Evolutionary conservation across 768 basidiomycete species (phyloP), one percentile per base, ranked within the genome.

Genomic region (Auricularia sp.): DNA sequence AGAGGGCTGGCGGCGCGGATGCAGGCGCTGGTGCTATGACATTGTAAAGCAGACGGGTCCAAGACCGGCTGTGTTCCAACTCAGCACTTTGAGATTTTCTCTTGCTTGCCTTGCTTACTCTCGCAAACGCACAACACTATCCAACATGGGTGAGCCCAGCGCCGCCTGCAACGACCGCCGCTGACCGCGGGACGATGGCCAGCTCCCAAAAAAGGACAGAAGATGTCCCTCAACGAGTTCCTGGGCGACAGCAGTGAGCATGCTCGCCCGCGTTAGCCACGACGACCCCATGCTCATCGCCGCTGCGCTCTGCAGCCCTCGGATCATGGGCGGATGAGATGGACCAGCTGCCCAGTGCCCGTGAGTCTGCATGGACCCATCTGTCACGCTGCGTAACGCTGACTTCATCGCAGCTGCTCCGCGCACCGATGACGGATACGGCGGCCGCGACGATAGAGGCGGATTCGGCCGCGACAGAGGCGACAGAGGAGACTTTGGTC

Each of bases 321-420:
- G 96, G 94, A 71, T 95, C 92, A 73, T 99, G 97, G 97, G 97
- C 97, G 6, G 97, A 98, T 74, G 97, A 98, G 77, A 94, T 98
- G 92, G 95, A 97, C 69, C 71, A 82, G 36, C 83, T 98, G 67
- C 96, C 96, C 34, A 89, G 85, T 70, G 95, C 93, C 72, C 96
- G 96, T 98, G 79, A 79, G 94, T 81, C 45, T 36, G 11, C 47
- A 8, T 0, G 45, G 3, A n/a, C 35, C 6, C 63, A 59, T 36
- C 34, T 44, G 18, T 44, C 8, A 8, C 39, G 44, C 51, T 14
- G 37, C 33, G 29, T 21, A 64, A n/a, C 24, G 29, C 61, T 68
- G 47, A 65, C 44, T 59, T 71, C 65, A 70, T 62, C 61, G 65
- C 71, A 90, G 91, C 92, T 65, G 85, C 92, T 63, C 79, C 78